Evolutionary conservation across 2,329 filamentous ascomycete genomes (phyloP), one percentile per base, ranked within the genome.

Genomic region (Thyridium curvatum): DNA sequence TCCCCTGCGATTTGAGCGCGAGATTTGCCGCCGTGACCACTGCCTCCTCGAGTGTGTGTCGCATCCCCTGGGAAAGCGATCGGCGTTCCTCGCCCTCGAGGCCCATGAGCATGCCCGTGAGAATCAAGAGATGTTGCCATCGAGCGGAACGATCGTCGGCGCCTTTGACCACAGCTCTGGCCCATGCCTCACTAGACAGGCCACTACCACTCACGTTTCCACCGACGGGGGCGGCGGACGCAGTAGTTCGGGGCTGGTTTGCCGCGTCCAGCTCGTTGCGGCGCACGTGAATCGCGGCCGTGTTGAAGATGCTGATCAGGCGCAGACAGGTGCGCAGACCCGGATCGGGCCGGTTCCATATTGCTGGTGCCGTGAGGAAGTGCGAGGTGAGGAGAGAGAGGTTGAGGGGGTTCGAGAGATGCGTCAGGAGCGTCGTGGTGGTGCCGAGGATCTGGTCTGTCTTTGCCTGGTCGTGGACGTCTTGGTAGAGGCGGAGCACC

Each of bases 61-160:
- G 72, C 56, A 91, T 69, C 37, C 71, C 61, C 26, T 68, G 62
- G 5, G 82, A 77, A n/a, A 89, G 60, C n/a, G 77, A 75, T 42
- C 74, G 72, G 34, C 79, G 65, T 31, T 81, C 74, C 43, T 77
- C 71, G 13, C 73, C 68, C 47, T 85, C 83, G 53, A 90, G 82
- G 8, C 86, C 88, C 54, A 91, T 74, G 41, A 95, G 62, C 16
- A 94, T 66, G 3, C 88, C 90, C 0, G 82, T 81, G 8, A 95
- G 73, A 5, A 90, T 74, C n/a, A 95, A 68, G 21, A 89, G 62
- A 59, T 95, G 89, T 58, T 88, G 82, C 88, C 88, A 95, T 53
- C 86, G 69, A 18, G 70, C 72, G 13, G 78, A 78, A 33, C 71
- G 68, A 26, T 71, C 72, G 39, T 81, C 76, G 9, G 73, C 68